Percentiles rank a stretch among this genome's conserved stretches.
These are phyloP conservation scores for Escallonia rubra DNA, from an alignment of 129 eudicot genomes.

Conservation along the genomic window DNA sequence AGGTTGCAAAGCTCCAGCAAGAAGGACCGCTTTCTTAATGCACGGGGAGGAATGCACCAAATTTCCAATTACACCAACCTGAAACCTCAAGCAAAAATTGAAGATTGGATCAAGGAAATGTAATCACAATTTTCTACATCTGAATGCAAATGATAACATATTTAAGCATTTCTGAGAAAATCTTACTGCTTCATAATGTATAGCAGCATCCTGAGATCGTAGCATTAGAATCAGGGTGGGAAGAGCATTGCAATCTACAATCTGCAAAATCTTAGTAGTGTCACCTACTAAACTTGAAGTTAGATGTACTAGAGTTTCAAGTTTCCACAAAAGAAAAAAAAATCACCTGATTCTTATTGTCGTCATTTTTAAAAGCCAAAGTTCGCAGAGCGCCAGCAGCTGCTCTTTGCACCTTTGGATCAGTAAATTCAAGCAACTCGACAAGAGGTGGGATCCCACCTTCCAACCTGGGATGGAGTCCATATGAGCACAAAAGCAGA, in stretches of 20 bases:
- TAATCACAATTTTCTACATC: neutral
- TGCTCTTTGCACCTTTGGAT: constrained; percentile 85
- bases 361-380: constrained; percentile 83
- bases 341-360: constrained; percentile 77
- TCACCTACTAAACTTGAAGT: neutral
- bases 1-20: constrained; percentile 67
- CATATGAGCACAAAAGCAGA: constrained; percentile 6
- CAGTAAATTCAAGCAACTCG: constrained; percentile 70
- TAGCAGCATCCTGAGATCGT: constrained; percentile 84
- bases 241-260: constrained; percentile 88
- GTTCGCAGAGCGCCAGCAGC: constrained; percentile 92
- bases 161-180: constrained; percentile 3
- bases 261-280: constrained; percentile 35
- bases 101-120: constrained; percentile 76
- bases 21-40: constrained; percentile 60
- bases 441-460: constrained; percentile 97
- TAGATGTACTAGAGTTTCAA: neutral
- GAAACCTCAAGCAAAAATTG: constrained; percentile 33
- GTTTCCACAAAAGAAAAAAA: constrained; percentile 1
- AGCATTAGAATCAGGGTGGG: constrained; percentile 85
- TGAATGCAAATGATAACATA: no score
- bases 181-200: constrained; percentile 89
- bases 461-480: constrained; percentile 48
- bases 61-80: constrained; percentile 70
- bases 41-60: constrained; percentile 59